Conservation (phyloP, 2,329 filamentous ascomycete species). For the Fusarium decemcellulare region DNA sequence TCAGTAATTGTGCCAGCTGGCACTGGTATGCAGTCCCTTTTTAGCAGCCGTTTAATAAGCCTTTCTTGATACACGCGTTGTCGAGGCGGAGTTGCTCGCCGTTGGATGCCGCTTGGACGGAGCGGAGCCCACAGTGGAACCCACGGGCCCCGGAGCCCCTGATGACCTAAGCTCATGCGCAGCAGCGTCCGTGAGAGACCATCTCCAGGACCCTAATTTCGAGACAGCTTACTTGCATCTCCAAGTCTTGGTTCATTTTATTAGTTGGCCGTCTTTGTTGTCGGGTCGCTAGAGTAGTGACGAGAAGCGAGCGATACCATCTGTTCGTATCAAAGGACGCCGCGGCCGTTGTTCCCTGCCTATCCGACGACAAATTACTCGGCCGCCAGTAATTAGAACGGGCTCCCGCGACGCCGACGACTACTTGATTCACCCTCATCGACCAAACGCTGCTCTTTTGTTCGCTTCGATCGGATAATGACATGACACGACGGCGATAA, state of each 20-base stretch:
- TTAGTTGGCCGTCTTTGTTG: slow-evolving; percentile 15
- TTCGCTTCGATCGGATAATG: slow-evolving; percentile 30
- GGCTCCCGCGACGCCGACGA: neutral
- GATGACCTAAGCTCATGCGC: slow-evolving; percentile 43
- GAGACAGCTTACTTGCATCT: slow-evolving; percentile 15
- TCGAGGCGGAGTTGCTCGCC: slow-evolving; percentile 32
- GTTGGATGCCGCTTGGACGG: slow-evolving; percentile 3
- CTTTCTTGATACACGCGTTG: slow-evolving; percentile 26
- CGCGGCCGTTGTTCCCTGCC: too few species aligned
- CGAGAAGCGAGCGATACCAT: too few species aligned
- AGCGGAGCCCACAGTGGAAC: slow-evolving; percentile 35
- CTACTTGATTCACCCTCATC: neutral
- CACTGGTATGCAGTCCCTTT: neutral
- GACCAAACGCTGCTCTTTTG: slow-evolving; percentile 19
- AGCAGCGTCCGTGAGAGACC: neutral
- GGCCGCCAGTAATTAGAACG: neutral
- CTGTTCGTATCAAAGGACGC: too few species aligned
- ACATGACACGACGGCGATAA: slow-evolving; percentile 19
- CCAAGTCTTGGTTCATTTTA: neutral
- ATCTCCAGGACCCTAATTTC: slow-evolving; percentile 25
- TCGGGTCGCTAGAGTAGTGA: neutral
- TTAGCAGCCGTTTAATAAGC: neutral
- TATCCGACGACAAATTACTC: neutral
- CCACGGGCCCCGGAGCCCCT: slow-evolving; percentile 35
- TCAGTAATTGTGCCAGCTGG: neutral